Base-by-base conservation (phyloP, 2,329 filamentous ascomycete species). In the Rhinocladiella similis region DNA sequence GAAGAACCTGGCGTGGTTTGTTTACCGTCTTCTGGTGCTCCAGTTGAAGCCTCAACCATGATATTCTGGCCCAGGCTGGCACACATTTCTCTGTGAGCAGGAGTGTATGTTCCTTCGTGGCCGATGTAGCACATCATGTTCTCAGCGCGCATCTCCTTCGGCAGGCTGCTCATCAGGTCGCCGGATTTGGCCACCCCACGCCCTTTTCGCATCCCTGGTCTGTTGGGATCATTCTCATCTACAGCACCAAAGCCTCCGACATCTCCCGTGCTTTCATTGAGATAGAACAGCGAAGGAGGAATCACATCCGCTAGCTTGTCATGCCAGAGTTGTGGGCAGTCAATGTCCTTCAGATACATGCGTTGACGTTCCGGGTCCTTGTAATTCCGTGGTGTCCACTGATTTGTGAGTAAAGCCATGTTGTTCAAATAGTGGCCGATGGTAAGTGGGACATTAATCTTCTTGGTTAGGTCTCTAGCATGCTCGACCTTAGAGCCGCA, bases 101-200 rank as follows among this genome's bases (percentile, higher is more conserved):
- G 93, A 0, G 94, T 99, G 68, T 93, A 97, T 1, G 94, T 99
- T 5, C 94, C 94, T 75, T 99, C 94, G 67, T 97, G 93, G 0
- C 94, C 94, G 66, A 97, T 88, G 67, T 99, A 99, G 71, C 93
- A 97, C 94, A 97, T 97, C 65, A 99, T 80, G 62, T 99, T 99
- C 69, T 96, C 87, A 0, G 94, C 94, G 47, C 91, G 87, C 90
- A 97, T 97, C 41, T 88, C 84, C 42, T 81, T 76, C 0, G 91
- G 91, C 3, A 99, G 80, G 66, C 89, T 92, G 70, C 91, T 96
- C 94, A 99, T 99, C 33, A 99, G 75, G 68, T 99, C 94, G 5
- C 93, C 93, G 1, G 91, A 88, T 45, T 86, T 83, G 2, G 87
- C 89, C 48, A 86, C 81, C 0, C 80, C 80, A n/a, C 73, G 77